Percentiles rank a stretch among this genome's conserved stretches.
phyloP scores from a whole-genome alignment of 371 early-diverging fungal species.

The Mucor lusitanicus region DNA sequence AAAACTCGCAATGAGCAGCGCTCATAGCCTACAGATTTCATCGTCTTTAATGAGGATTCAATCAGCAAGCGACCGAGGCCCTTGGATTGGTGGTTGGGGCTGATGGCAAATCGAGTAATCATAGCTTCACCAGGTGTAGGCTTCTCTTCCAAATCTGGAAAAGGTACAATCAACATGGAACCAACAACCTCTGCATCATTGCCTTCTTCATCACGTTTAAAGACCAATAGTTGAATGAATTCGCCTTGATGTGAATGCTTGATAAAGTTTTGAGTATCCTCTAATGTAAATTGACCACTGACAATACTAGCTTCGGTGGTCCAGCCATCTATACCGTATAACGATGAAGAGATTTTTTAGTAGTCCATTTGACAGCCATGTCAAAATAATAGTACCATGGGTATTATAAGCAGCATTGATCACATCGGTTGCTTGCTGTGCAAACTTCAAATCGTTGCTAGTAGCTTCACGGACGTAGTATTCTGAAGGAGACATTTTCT shows the following conservation, averaged over 20 bases:
- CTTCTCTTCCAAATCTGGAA: conserved; percentile 4
- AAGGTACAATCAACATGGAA: conserved; percentile 36
- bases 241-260: conserved; percentile 22
- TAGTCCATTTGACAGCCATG: not conserved
- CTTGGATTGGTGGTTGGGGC: conserved; percentile 48
- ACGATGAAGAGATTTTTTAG: not conserved
- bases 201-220: conserved; percentile 8
- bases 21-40: conserved; percentile 33
- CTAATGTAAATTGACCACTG: conserved; percentile 25
- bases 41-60: conserved; percentile 36
- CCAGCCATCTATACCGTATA: conserved; percentile 41
- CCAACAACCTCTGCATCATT: conserved; percentile 30
- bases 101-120: conserved; percentile 51
- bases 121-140: conserved; percentile 29
- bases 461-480: conserved; percentile 17
- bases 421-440: conserved; percentile 6
- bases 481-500: not conserved
- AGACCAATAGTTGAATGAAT: conserved; percentile 13
- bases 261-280: conserved; percentile 29
- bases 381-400: not conserved
- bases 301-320: conserved; percentile 45
- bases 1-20: conserved; percentile 49
- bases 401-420: conserved; percentile 19
- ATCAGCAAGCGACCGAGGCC: conserved; percentile 57
- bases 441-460: conserved; percentile 12